Conservation (phyloP, 169 alveolate species). For the Eimeria sp. region DNA sequence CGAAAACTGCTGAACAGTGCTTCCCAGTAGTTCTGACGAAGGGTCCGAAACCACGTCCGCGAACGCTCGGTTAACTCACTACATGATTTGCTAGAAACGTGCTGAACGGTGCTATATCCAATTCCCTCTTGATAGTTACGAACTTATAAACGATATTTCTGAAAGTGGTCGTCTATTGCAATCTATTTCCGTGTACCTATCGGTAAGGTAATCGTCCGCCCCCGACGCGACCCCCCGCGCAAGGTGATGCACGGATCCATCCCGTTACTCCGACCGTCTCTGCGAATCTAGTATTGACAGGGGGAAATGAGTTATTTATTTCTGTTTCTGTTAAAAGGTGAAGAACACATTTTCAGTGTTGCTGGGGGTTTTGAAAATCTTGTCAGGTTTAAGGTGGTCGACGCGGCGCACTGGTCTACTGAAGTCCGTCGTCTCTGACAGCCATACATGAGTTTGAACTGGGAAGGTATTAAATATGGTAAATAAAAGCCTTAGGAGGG, state of each 20-base stretch:
- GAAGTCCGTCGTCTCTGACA: slow-evolving; percentile 11
- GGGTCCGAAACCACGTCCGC: not conserved
- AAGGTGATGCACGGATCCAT: not conserved
- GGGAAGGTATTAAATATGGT: slow-evolving; percentile 45
- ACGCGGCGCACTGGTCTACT: slow-evolving; percentile 3
- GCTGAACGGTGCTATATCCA: not conserved
- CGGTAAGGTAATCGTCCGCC: slow-evolving; percentile 58
- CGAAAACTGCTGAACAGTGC: not conserved
- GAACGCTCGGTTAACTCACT: not conserved
- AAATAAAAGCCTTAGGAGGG: slow-evolving; percentile 34
- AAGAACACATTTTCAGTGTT: not conserved
- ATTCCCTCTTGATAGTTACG: not conserved
- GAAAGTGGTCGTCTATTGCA: not conserved
- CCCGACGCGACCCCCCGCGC: slow-evolving; percentile 24
- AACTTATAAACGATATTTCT: not conserved
- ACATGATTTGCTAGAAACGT: not conserved
- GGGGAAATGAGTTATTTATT: not conserved
- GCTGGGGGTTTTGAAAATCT: slow-evolving; percentile 15
- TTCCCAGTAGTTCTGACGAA: not conserved
- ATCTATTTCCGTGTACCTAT: slow-evolving; percentile 34
- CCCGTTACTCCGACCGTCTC: not conserved
- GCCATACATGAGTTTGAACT: slow-evolving; percentile 45
- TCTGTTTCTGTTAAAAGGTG: slow-evolving; percentile 4
- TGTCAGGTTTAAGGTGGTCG: slow-evolving; percentile 42
- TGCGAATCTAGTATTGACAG: not conserved